These are phyloP conservation scores for Sporothrix euskadiensis DNA, from an alignment of 2,329 filamentous ascomycete genomes.

Conservation along the genomic window DNA sequence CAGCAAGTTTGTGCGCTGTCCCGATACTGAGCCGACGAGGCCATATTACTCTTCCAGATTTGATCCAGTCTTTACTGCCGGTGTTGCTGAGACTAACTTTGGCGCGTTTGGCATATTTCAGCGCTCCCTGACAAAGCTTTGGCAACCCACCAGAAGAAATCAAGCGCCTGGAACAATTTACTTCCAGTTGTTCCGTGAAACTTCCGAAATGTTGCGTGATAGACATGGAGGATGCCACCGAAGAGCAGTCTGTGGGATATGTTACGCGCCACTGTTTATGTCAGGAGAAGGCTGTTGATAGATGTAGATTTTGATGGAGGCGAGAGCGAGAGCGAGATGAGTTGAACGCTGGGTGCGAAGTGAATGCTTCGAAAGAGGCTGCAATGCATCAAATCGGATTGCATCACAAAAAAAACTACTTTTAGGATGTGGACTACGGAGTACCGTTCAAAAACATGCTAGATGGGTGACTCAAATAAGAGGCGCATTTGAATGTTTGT, in stretches of 20 bases:
- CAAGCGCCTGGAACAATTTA: neutral
- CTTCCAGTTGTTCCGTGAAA: neutral
- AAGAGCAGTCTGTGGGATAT: neutral
- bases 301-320: neutral
- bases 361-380: too few species aligned
- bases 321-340: too few species aligned
- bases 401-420: neutral
- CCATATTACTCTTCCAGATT: neutral
- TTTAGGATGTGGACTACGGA: too few species aligned
- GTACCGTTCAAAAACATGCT: neutral
- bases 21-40: too few species aligned
- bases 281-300: neutral
- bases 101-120: neutral
- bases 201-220: neutral
- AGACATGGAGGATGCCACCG: neutral
- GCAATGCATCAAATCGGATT: too few species aligned
- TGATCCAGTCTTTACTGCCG: neutral
- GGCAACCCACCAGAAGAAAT: neutral
- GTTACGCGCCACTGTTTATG: neutral
- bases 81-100: neutral
- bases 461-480: neutral
- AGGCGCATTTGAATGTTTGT: neutral
- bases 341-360: too few species aligned
- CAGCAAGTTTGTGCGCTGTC: conserved; percentile 6
- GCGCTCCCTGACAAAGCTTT: neutral